A percentile compares a stretch with the other conserved stretches of the same genome.
These are phyloP conservation scores for Phytophthora citrophthora DNA, from an alignment of 352 stramenopile species.

Conservation along the genomic window DNA sequence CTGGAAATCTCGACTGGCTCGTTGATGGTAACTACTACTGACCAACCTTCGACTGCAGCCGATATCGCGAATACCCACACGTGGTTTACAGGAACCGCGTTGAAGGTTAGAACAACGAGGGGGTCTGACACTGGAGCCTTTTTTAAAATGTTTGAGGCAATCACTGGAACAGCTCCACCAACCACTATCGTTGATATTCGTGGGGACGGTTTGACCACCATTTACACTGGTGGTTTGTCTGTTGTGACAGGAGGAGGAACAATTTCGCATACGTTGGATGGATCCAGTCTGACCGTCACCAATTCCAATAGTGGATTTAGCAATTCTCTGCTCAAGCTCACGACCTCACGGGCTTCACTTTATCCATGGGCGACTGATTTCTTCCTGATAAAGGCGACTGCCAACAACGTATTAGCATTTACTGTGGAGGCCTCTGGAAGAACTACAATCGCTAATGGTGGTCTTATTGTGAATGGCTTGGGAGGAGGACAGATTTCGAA, in stretches of 20 bases:
- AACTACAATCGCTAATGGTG: constrained; percentile 54
- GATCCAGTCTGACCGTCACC: constrained; percentile 31
- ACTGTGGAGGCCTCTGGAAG: constrained; percentile 57
- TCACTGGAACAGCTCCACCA: constrained; percentile 10
- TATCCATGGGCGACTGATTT: constrained; percentile 46
- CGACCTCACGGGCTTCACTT: constrained; percentile 18
- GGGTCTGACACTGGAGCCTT: constrained; percentile 13
- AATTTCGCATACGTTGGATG: constrained; percentile 36
- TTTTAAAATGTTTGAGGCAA: constrained; percentile 59
- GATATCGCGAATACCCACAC: constrained; percentile 48
- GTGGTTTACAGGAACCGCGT: constrained; percentile 38
- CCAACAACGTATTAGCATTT: constrained; percentile 37
- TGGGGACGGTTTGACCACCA: constrained; percentile 56
- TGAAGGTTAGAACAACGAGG: constrained; percentile 42
- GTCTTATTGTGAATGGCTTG: constrained; percentile 41
- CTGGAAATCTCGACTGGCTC: constrained; percentile 61
- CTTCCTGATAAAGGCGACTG: constrained; percentile 42
- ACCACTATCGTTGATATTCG: constrained; percentile 49
- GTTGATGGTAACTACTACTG: constrained; percentile 46
- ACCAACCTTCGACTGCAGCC: constrained; percentile 16
- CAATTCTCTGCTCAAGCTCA: constrained; percentile 31
- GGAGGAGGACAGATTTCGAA: constrained; percentile 46
- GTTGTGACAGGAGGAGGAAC: constrained; percentile 49
- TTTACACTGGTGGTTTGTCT: constrained; percentile 45
- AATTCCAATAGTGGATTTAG: constrained; percentile 38